Evolutionary conservation across 108 stramenopile species (phyloP).

Genomic region (Nannochloropsis granulata): DNA sequence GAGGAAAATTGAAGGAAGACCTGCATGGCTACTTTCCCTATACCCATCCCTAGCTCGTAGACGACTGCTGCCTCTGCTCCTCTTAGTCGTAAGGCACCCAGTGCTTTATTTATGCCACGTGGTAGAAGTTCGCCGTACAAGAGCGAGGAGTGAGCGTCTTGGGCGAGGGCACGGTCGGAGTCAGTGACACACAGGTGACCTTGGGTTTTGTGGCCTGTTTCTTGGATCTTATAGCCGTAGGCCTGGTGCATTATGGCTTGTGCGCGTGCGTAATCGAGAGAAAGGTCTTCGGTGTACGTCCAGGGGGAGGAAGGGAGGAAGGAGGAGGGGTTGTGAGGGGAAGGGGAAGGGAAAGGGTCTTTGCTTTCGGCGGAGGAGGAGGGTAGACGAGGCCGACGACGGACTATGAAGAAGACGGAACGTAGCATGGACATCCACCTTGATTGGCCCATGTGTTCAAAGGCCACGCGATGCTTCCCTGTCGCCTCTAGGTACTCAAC

Average conservation of each 20-base stretch:
- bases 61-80: constrained; percentile 4
- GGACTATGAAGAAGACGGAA: constrained; percentile 35
- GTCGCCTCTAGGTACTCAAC: background rate
- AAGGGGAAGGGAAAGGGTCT: constrained; percentile 4
- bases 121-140: constrained; percentile 42
- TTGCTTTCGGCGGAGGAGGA: background rate
- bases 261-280: constrained; percentile 28
- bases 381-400: background rate
- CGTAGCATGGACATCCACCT: constrained; percentile 32
- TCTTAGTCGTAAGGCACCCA: constrained; percentile 14
- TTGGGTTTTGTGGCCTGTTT: constrained; percentile 36
- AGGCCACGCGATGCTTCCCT: constrained; percentile 27
- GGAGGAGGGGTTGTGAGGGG: constrained; percentile 9
- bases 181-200: constrained; percentile 38
- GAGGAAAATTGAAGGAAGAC: constrained; percentile 29
- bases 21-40: constrained; percentile 36
- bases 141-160: constrained; percentile 10
- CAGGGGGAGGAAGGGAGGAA: background rate
- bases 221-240: constrained; percentile 25
- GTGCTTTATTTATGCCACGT: constrained; percentile 34
- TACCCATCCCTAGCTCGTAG: constrained; percentile 40
- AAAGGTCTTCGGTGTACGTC: constrained; percentile 30
- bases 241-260: constrained; percentile 30
- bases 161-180: constrained; percentile 11
- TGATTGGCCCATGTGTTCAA: constrained; percentile 8